These are phyloP conservation scores for Xylariaceae sp. DNA, from an alignment of 2,329 filamentous ascomycete species.

Conservation along the genomic window DNA sequence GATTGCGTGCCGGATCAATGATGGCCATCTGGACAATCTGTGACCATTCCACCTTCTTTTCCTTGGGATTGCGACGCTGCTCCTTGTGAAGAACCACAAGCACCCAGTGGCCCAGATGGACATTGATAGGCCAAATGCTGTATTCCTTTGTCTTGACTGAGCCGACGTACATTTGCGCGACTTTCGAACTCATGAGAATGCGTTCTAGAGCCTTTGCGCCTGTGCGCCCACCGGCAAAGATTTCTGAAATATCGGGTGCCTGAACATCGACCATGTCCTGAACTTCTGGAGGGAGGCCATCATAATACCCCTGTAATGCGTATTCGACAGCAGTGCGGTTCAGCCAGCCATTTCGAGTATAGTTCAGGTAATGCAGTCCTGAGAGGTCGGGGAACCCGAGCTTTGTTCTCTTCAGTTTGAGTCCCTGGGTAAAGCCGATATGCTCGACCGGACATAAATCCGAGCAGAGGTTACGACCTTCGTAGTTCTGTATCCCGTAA, in stretches of 20 bases:
- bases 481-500: background rate
- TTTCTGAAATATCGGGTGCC: background rate
- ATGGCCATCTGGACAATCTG: conserved; percentile 16
- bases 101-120: conserved; percentile 20
- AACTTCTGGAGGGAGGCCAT: conserved; percentile 8
- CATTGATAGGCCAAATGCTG: conserved; percentile 21
- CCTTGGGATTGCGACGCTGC: background rate
- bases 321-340: conserved; percentile 17
- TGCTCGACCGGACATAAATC: conserved; percentile 9
- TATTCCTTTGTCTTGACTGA: conserved; percentile 14
- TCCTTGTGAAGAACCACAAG: conserved; percentile 20
- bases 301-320: conserved; percentile 6
- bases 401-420: conserved; percentile 1
- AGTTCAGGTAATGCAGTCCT: conserved; percentile 21
- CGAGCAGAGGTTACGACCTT: conserved; percentile 12
- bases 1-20: conserved; percentile 13
- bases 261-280: conserved; percentile 13
- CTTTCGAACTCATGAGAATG: background rate
- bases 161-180: background rate
- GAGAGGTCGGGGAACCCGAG: conserved; percentile 17
- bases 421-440: background rate
- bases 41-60: conserved; percentile 1
- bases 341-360: conserved; percentile 13
- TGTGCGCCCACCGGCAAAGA: background rate
- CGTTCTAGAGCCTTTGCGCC: background rate